Conservation (phyloP, 352 stramenopile species). For the Pythium scleroteichum region DNA sequence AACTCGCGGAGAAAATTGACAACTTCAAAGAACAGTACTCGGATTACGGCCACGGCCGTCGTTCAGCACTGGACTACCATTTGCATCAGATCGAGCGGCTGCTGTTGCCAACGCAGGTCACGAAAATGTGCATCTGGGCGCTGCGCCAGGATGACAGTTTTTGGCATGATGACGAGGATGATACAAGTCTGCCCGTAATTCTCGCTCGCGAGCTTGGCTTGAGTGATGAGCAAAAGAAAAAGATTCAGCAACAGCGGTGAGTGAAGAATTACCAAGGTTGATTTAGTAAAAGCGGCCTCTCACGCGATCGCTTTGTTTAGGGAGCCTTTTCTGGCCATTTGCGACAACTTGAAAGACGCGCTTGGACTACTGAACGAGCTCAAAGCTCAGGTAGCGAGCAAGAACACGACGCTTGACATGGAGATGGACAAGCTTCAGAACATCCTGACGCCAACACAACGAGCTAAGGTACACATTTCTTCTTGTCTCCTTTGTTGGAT, state of each 20-base stretch:
- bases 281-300: too few relatives aligned
- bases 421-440: slow-evolving; percentile 94
- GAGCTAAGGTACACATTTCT: slow-evolving; percentile 71
- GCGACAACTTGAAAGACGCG: slow-evolving; percentile 88
- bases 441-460: slow-evolving; percentile 93
- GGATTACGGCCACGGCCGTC: slow-evolving; percentile 90
- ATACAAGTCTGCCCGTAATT: slow-evolving; percentile 89
- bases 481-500: not conserved
- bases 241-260: slow-evolving; percentile 90
- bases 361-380: slow-evolving; percentile 89
- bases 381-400: slow-evolving; percentile 85
- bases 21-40: slow-evolving; percentile 94
- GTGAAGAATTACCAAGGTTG: too few relatives aligned
- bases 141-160: slow-evolving; percentile 90
- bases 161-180: slow-evolving; percentile 87
- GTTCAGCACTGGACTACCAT: slow-evolving; percentile 87
- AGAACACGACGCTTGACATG: slow-evolving; percentile 92
- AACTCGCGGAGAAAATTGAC: slow-evolving; percentile 94
- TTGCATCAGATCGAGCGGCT: slow-evolving; percentile 93
- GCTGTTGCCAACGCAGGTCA: slow-evolving; percentile 93
- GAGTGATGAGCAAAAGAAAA: slow-evolving; percentile 91
- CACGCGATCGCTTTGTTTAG: too few relatives aligned
- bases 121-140: slow-evolving; percentile 92
- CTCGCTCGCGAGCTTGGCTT: slow-evolving; percentile 89
- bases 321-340: slow-evolving; percentile 74